Base-by-base conservation (phyloP, 2,329 filamentous ascomycete species). In the Microsporum audouinii region DNA sequence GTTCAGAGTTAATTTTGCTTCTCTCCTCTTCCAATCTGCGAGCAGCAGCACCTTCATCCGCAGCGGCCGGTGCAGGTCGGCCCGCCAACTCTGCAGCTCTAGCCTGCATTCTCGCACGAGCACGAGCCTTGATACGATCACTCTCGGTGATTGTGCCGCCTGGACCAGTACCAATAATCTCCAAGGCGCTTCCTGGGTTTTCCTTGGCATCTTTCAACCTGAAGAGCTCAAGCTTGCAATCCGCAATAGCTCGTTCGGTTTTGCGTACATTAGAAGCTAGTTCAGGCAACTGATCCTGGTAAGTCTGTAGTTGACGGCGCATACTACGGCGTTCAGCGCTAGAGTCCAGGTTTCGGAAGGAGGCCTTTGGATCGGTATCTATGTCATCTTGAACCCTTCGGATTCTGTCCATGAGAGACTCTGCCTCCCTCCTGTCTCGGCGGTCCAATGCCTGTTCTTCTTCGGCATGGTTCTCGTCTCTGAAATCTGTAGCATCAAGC, bases 51-150 rank as follows among this genome's bases (percentile, higher is more conserved):
- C 82, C 81, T 65, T 91, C 89, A 63, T 86, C 82, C 53, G 77
- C 78, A 1, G 79, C 73, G 41, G 89, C 85, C 55, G 85, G 79
- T 49, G 87, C 78, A 71, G 91, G 91, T 73, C 87, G 90, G 61
- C 94, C 94, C 27, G 91, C 90, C 65, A 99, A 78, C 17, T 94
- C 92, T 61, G 94, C 94, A 66, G 94, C 91, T 63, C 94, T 88
- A 70, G 96, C 91, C 76, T 97, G 92, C 94, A 99, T 99, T 85
- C 96, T 95, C 43, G 92, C 92, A 76, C 91, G 95, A 36, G 94
- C 92, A 67, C 91, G 85, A 39, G 94, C 94, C 78, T 96, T 97
- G 66, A 97, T 83, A 60, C 92, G 85, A 75, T 99, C 94, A 2
- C 90, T 88, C 75, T 99, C 94, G 0, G 94, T 99, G 47, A 99